Evolutionary conservation across 2,329 filamentous ascomycete species (phyloP).

Genomic region (Aspergillus costaricaensis): DNA sequence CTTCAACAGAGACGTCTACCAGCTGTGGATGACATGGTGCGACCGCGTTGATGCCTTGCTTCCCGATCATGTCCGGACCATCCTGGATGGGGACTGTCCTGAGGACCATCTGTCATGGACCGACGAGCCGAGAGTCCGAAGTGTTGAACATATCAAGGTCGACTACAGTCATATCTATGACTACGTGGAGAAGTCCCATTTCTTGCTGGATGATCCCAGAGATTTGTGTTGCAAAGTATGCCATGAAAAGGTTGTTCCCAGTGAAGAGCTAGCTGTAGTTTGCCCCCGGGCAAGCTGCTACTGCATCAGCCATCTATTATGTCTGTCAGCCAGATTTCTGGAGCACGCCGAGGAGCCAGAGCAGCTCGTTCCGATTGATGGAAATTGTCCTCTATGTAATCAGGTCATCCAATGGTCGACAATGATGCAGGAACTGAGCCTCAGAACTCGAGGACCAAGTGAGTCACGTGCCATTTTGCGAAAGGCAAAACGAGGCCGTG

Average conservation of each 20-base stretch:
- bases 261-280: conserved; percentile 49
- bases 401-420: conserved; percentile 67
- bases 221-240: conserved; percentile 54
- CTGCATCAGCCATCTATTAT: conserved; percentile 56
- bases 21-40: conserved; percentile 66
- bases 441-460: conserved; percentile 69
- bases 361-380: conserved; percentile 65
- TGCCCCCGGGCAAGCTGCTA: conserved; percentile 55
- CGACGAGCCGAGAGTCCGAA: conserved; percentile 32
- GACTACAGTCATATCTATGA: conserved; percentile 54
- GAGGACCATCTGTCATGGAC: conserved; percentile 5
- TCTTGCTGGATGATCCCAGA: conserved; percentile 42
- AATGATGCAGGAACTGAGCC: conserved; percentile 78
- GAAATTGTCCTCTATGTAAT: conserved; percentile 71
- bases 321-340: conserved; percentile 56
- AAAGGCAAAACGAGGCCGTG: conserved; percentile 49
- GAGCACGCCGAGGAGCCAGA: conserved; percentile 39
- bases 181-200: conserved; percentile 55
- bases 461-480: conserved; percentile 67
- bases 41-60: conserved; percentile 52
- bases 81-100: conserved; percentile 51
- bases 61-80: conserved; percentile 54
- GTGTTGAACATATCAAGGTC: conserved; percentile 52
- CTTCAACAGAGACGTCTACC: conserved; percentile 69
- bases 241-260: conserved; percentile 37